Conservation (phyloP, 2,329 filamentous ascomycete species). For the Incumbomyces lentus region DNA sequence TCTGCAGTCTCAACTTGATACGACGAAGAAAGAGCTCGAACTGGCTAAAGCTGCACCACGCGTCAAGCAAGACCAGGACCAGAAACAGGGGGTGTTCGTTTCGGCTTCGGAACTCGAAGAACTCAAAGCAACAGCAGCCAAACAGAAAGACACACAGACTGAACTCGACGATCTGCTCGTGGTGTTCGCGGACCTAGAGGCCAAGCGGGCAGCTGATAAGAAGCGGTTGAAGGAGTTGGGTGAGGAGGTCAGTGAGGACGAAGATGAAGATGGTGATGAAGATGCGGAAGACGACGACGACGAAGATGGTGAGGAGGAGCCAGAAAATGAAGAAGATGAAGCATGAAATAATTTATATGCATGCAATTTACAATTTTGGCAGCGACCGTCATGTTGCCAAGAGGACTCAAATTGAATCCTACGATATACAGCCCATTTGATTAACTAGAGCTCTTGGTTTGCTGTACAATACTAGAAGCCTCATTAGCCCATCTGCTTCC, state of each 20-base stretch:
- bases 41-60: slow-evolving; percentile 23
- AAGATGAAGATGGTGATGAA: slow-evolving; percentile 53
- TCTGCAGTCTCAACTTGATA: slow-evolving; percentile 8
- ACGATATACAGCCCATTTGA: too few species aligned
- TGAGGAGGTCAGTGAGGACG: slow-evolving; percentile 64
- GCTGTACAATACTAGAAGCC: too few species aligned
- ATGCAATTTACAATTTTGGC: too few species aligned
- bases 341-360: too few species aligned
- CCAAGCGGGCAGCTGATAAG: slow-evolving; percentile 64
- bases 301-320: slow-evolving; percentile 43
- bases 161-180: slow-evolving; percentile 74
- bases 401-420: too few species aligned
- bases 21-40: slow-evolving; percentile 16
- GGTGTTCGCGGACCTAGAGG: slow-evolving; percentile 70
- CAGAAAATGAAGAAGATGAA: slow-evolving; percentile 21
- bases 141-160: slow-evolving; percentile 51
- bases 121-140: slow-evolving; percentile 40
- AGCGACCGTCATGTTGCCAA: too few species aligned
- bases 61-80: slow-evolving; percentile 25
- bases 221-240: slow-evolving; percentile 56
- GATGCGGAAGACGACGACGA: slow-evolving; percentile 48
- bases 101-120: slow-evolving; percentile 31
- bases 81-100: slow-evolving; percentile 1
- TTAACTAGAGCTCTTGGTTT: too few species aligned
- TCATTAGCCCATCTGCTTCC: too few species aligned